Evolutionary conservation across 1,139 yeast species (phyloP), one percentile per base, ranked within the genome.

Genomic region (Candida gigantensis): DNA sequence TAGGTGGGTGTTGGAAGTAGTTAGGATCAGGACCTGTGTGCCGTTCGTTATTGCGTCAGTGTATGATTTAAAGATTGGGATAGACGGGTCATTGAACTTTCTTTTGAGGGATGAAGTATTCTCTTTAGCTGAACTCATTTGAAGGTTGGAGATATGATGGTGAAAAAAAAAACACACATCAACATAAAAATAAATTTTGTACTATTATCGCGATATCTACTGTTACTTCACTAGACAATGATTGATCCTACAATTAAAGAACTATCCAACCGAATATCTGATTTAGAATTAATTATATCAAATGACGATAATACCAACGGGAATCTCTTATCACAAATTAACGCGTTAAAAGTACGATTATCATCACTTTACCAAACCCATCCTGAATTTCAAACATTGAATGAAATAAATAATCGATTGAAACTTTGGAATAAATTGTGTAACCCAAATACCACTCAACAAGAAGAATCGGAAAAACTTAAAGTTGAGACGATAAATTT

Each of bases 401-500:
- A 53, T 28, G 41, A 43, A n/a, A 44, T 61, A n/a, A 39, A 53
- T 5, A 36, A 39, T 2, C 53, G 55, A n/a, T 43, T 55, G 11
- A 40, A 42, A 24, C 24, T 51, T 15, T 51, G 55, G 54, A 36
- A 46, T 13, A 38, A 37, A 26, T 20, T 20, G n/a, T n/a, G n/a
- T n/a, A n/a, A 4, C 23, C 4, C 6, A 4, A 20, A 20, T 20
- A 20, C 23, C n/a, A n/a, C n/a, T n/a, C n/a, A n/a, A n/a, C n/a
- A n/a, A n/a, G n/a, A n/a, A n/a, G n/a, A n/a, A n/a, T n/a, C n/a
- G n/a, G n/a, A n/a, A 25, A 29, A 14, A 11, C 29, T 12, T 3
- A 55, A 57, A 30, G 46, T 51, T 36, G 54, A 57, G 34, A 30
- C 52, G 24, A 32, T 65, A 1, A 40, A 53, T 1, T 37, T 60